Evolutionary conservation across 2,329 filamentous ascomycete genomes (phyloP).

Genomic region (Colletotrichum sp.): DNA sequence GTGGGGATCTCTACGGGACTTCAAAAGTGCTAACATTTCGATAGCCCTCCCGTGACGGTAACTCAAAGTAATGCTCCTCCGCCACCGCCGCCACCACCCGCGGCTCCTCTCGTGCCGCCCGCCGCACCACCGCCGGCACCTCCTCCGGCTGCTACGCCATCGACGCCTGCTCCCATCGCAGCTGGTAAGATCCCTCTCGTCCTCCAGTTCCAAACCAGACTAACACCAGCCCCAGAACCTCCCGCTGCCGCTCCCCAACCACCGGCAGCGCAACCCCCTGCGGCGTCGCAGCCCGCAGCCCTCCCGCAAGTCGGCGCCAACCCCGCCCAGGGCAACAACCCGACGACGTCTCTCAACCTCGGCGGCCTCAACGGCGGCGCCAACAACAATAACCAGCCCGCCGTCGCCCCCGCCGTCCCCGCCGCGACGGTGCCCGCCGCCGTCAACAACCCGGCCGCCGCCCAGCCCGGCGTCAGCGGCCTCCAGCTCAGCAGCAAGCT

Average conservation of each 20-base stretch:
- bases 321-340: conserved; percentile 21
- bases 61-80: conserved; percentile 13
- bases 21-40: background rate
- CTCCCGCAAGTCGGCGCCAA: conserved; percentile 2
- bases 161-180: conserved; percentile 6
- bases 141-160: background rate
- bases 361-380: conserved; percentile 23
- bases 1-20: background rate
- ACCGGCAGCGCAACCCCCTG: background rate
- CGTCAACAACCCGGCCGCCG: conserved; percentile 20
- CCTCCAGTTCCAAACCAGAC: background rate
- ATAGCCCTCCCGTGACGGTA: background rate
- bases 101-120: background rate
- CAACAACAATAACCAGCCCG: background rate
- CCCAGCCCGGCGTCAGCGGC: conserved; percentile 37
- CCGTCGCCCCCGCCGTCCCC: conserved; percentile 11
- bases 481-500: conserved; percentile 47
- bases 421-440: conserved; percentile 22
- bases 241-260: background rate
- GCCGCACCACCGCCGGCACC: background rate
- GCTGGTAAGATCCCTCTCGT: background rate
- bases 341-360: conserved; percentile 23
- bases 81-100: background rate
- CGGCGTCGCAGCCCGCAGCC: background rate
- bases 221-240: background rate